Conservation (phyloP, 2,329 filamentous ascomycete species). For the Ascochyta koolunga region DNA sequence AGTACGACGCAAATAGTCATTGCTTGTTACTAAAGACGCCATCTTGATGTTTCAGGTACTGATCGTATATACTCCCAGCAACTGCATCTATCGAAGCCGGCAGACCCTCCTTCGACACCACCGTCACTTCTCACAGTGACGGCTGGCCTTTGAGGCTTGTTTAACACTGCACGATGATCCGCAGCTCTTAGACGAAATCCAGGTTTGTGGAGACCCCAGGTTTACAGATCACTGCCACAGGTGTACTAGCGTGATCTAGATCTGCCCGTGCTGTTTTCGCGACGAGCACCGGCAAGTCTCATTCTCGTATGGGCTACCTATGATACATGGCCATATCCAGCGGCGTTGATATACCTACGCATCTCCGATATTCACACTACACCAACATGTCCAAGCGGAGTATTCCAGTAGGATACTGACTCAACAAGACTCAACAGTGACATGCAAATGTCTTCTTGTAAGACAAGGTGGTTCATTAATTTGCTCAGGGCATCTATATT, state of each 20-base stretch:
- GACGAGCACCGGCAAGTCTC: conserved; percentile 1
- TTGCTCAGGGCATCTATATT: conserved; percentile 12
- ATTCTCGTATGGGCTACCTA: not conserved
- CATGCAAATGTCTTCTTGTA: not conserved
- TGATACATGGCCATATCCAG: not conserved
- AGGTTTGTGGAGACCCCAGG: conserved; percentile 14
- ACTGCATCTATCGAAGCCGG: not conserved
- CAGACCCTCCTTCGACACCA: not conserved
- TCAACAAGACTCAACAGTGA: not conserved
- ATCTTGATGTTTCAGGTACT: not conserved
- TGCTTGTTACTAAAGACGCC: not conserved
- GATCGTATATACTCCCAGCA: not conserved
- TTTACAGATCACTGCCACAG: conserved; percentile 14
- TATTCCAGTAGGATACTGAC: not conserved
- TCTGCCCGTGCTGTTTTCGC: conserved; percentile 1
- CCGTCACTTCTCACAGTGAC: not conserved
- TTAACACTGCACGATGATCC: conserved; percentile 1
- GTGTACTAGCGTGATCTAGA: conserved; percentile 8
- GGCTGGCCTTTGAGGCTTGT: not conserved
- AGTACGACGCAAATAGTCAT: not conserved
- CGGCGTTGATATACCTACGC: conserved; percentile 1
- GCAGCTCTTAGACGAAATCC: not conserved
- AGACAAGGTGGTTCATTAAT: conserved; percentile 3
- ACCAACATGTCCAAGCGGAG: not conserved
- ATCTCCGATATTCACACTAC: not conserved